Base-by-base conservation (phyloP, 208 protist genomes). In the Leishmania braziliensis region DNA sequence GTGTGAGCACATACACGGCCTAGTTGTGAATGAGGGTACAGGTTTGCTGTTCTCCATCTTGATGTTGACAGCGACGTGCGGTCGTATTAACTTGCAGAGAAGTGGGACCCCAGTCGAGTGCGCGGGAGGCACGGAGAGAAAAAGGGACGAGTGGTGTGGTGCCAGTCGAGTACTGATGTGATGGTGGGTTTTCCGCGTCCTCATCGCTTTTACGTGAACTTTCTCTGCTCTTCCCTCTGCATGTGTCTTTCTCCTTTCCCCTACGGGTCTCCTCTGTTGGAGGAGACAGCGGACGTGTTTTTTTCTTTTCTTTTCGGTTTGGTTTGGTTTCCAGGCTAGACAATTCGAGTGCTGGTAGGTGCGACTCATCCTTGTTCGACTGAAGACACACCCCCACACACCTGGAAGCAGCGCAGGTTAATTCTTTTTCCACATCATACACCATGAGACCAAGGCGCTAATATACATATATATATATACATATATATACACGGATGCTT, bases 241-340 rank as follows among this genome's bases (percentile, higher is more conserved):
- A 63, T 63, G 26, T 33, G 26, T 29, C 26, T 5, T 8, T 62
- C 56, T 33, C 58, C 2, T 9, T 33, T n/a, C 26, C 26, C 14
- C 58, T 10, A n/a, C 26, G 58, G 58, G 58, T 63, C 58, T 29
- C 26, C 9, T 63, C 26, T 63, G 56, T 29, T 33, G 58, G 58
- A 9, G 26, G 5, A 29, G 58, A 14, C 58, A 29, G 58, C 29
- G 14, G 26, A 63, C 62, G 29, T n/a, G 26, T 39, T 29, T 66
- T 29, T 50, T 70, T 36, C 10, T 58, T 79, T 33, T 68, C 10
- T 62, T 70, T 36, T 20, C 48, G 75, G 63, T 82, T 85, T 72
- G 48, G 12, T 82, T 46, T 29, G 20, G 43, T 78, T 63, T 26
- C 60, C 16, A 81, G 68, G 39, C 23, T 46, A 26, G 72, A 26